Percentiles rank a stretch among this genome's conserved stretches.
phyloP scores from a whole-genome alignment of 192 early-diverging fungal species.

The Backusella macrospora region DNA sequence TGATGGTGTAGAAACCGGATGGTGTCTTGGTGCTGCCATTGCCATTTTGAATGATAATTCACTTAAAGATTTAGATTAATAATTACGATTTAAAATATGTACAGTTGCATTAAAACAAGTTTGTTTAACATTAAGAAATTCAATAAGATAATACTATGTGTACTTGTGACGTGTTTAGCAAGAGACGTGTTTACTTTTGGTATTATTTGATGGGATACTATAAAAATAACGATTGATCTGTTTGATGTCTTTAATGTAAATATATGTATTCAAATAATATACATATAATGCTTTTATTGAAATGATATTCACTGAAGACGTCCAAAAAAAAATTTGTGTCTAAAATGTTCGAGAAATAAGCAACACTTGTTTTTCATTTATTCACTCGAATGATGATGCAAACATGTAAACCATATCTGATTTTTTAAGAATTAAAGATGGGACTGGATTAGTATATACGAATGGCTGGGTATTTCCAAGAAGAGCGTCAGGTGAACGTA shows the following conservation, averaged over 20 bases:
- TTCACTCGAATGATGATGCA: neutral
- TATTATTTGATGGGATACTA: no score
- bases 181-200: no score
- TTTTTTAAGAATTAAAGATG: slow-evolving; percentile 52
- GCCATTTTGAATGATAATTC: slow-evolving; percentile 60
- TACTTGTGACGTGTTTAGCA: no score
- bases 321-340: no score
- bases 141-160: neutral
- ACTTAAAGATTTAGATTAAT: slow-evolving; percentile 9
- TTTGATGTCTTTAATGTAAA: no score
- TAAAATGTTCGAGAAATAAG: no score
- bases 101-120: neutral
- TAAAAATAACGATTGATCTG: no score
- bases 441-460: slow-evolving; percentile 68
- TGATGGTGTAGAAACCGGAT: slow-evolving; percentile 82
- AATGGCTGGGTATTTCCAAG: slow-evolving; percentile 62
- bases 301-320: no score
- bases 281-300: no score
- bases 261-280: no score
- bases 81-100: neutral
- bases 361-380: neutral
- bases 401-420: slow-evolving; percentile 61
- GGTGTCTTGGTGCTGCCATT: slow-evolving; percentile 85
- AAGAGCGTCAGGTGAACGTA: slow-evolving; percentile 41
- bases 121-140: neutral